phyloP scores from a whole-genome alignment of 2,329 filamentous ascomycete genomes.

The Aspergillus ochraceoroseus region DNA sequence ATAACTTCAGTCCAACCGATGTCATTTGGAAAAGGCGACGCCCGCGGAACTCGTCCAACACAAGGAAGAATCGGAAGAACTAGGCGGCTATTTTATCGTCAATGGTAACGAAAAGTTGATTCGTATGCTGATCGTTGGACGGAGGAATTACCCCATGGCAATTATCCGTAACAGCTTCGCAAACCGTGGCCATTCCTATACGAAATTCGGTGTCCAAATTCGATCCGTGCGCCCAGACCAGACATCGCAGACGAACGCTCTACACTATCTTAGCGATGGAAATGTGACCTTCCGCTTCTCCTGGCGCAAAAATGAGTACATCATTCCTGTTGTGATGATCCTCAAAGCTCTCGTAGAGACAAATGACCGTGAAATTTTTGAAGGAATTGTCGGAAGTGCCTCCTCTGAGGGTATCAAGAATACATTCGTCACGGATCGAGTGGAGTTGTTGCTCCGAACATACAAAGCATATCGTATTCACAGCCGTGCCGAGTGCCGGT shows the following conservation, averaged over 20 bases:
- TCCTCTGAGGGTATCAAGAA: slow-evolving; percentile 74
- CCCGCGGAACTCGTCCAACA: slow-evolving; percentile 75
- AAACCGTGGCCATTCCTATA: slow-evolving; percentile 81
- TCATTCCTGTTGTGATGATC: slow-evolving; percentile 96
- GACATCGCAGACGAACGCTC: slow-evolving; percentile 92
- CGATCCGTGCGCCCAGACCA: slow-evolving; percentile 94
- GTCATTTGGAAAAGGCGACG: slow-evolving; percentile 80
- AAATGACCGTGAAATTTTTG: slow-evolving; percentile 93
- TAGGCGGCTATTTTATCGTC: slow-evolving; percentile 95
- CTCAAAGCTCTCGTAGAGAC: slow-evolving; percentile 92
- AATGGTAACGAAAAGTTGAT: slow-evolving; percentile 98
- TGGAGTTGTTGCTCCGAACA: slow-evolving; percentile 83
- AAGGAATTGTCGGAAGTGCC: slow-evolving; percentile 76
- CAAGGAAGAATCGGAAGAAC: slow-evolving; percentile 93
- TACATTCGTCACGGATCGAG: slow-evolving; percentile 90
- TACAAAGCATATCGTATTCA: slow-evolving; percentile 89
- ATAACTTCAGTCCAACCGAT: slow-evolving; percentile 68
- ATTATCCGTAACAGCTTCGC: slow-evolving; percentile 87
- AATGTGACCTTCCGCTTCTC: slow-evolving; percentile 97
- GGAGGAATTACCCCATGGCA: slow-evolving; percentile 91
- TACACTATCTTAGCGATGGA: slow-evolving; percentile 92
- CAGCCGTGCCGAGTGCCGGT: slow-evolving; percentile 71
- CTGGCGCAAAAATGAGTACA: slow-evolving; percentile 94
- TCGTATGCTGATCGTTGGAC: slow-evolving; percentile 81
- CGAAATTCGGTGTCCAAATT: slow-evolving; percentile 82